These are phyloP conservation scores for Boletus tylopilopsis DNA, from an alignment of 768 basidiomycete species.

Conservation along the genomic window DNA sequence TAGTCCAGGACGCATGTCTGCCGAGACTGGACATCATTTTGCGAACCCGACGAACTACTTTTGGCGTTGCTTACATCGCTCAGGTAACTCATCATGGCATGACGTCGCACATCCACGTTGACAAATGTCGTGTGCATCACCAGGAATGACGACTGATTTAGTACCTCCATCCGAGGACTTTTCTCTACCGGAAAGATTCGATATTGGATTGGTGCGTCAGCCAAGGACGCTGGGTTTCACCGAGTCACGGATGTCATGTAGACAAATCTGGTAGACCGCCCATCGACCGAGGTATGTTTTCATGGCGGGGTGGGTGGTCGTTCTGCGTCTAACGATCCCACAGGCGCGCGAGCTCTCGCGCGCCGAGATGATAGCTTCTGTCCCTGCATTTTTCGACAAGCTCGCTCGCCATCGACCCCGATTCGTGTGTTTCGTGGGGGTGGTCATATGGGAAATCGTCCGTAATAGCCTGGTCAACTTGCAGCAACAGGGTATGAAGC, in stretches of 20 bases:
- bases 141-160: slow-evolving; percentile 56
- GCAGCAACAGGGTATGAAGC: slow-evolving; percentile 1
- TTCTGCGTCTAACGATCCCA: background rate
- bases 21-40: slow-evolving; percentile 72
- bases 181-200: slow-evolving; percentile 54
- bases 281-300: slow-evolving; percentile 55
- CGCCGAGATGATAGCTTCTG: slow-evolving; percentile 49
- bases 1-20: slow-evolving; percentile 69
- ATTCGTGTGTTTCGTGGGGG: slow-evolving; percentile 76
- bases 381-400: slow-evolving; percentile 59
- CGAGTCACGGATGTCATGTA: slow-evolving; percentile 22
- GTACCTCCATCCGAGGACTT: slow-evolving; percentile 57
- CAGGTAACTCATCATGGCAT: slow-evolving; percentile 39
- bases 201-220: slow-evolving; percentile 59
- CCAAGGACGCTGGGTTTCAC: background rate
- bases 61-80: slow-evolving; percentile 66
- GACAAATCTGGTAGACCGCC: slow-evolving; percentile 75
- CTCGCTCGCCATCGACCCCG: slow-evolving; percentile 53
- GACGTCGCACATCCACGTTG: background rate
- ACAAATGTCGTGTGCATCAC: background rate
- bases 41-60: slow-evolving; percentile 81
- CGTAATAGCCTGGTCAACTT: slow-evolving; percentile 35
- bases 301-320: background rate
- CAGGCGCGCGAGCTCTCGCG: slow-evolving; percentile 55
- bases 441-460: slow-evolving; percentile 53